phyloP scores from a whole-genome alignment of 495 filamentous ascomycete species.

The Neurospora sp. region DNA sequence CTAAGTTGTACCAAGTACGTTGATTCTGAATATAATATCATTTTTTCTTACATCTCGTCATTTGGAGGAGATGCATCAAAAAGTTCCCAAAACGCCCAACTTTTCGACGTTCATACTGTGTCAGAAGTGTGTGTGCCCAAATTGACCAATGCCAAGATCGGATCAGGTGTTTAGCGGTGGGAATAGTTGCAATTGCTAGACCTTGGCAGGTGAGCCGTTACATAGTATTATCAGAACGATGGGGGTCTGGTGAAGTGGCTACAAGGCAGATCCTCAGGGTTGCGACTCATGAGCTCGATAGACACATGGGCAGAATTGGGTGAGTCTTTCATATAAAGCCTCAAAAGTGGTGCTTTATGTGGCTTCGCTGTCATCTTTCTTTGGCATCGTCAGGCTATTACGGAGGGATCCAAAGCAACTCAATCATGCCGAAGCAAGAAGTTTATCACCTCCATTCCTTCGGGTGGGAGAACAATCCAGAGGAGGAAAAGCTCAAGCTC shows the following conservation, averaged over 20 bases:
- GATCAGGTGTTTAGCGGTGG: no score
- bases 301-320: neutral
- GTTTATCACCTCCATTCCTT: constrained; percentile 13
- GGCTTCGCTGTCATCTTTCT: neutral
- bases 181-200: no score
- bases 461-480: constrained; percentile 20
- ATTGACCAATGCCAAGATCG: no score
- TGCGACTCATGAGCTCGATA: neutral
- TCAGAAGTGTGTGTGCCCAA: no score
- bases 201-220: no score
- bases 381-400: neutral
- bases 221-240: neutral
- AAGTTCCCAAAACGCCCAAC: no score
- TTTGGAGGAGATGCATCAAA: no score
- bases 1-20: no score
- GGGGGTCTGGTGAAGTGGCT: neutral
- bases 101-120: no score
- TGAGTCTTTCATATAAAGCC: neutral
- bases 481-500: constrained; percentile 14
- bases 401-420: neutral
- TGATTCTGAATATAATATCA: no score
- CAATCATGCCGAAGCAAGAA: constrained; percentile 12
- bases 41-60: no score
- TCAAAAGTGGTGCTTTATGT: neutral
- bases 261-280: neutral